Conservation (phyloP, 495 filamentous ascomycete genomes). For the Talaromyces wortmannii region DNA sequence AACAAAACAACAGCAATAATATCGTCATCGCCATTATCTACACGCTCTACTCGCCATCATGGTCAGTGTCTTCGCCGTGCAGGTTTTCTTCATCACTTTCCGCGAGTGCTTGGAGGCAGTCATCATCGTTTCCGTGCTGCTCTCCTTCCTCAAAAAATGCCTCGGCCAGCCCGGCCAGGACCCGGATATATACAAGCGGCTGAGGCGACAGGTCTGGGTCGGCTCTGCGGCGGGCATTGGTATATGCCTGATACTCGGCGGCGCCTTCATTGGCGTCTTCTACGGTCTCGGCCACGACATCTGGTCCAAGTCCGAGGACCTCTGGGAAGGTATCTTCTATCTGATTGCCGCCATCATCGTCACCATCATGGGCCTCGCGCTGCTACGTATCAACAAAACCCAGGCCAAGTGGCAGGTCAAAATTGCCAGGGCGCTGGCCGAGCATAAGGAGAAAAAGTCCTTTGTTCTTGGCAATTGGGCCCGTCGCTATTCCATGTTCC, state of each 20-base stretch:
- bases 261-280: slow-evolving; percentile 71
- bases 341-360: slow-evolving; percentile 71
- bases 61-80: slow-evolving; percentile 57
- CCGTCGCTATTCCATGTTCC: slow-evolving; percentile 63
- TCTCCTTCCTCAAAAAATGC: slow-evolving; percentile 76
- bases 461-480: slow-evolving; percentile 5
- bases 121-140: slow-evolving; percentile 75
- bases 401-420: slow-evolving; percentile 81
- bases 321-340: slow-evolving; percentile 73
- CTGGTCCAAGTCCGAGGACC: slow-evolving; percentile 59
- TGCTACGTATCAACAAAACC: slow-evolving; percentile 76
- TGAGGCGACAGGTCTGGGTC: slow-evolving; percentile 70
- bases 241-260: slow-evolving; percentile 62
- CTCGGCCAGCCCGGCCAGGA: slow-evolving; percentile 52
- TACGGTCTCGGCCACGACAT: slow-evolving; percentile 61
- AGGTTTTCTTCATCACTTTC: slow-evolving; percentile 82
- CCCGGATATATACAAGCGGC: slow-evolving; percentile 51
- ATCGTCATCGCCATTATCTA: background rate
- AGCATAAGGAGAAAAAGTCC: slow-evolving; percentile 27
- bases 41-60: slow-evolving; percentile 14
- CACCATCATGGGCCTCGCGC: slow-evolving; percentile 67
- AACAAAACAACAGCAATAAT: too few species aligned
- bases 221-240: slow-evolving; percentile 57
- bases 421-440: slow-evolving; percentile 59
- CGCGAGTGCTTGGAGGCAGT: slow-evolving; percentile 76